Conservation (phyloP, 805 yeast species). For the Candida corydali region DNA sequence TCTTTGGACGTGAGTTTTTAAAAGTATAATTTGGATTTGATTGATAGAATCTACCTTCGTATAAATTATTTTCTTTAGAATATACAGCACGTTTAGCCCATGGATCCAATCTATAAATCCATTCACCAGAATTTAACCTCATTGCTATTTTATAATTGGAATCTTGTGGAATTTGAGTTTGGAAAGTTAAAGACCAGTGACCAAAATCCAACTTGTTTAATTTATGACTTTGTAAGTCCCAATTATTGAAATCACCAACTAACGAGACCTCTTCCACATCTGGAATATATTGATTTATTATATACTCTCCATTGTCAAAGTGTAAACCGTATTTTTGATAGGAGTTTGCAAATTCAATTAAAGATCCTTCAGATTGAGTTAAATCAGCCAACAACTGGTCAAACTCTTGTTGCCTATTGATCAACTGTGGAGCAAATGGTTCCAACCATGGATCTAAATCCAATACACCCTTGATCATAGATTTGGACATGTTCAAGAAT, state of each 20-base stretch:
- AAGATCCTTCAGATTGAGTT: conserved; percentile 50
- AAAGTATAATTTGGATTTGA: conserved; percentile 59
- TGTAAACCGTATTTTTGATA: conserved; percentile 78
- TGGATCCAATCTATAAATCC: conserved; percentile 79
- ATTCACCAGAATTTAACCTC: conserved; percentile 55
- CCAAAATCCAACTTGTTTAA: conserved; percentile 60
- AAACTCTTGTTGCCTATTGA: conserved; percentile 63
- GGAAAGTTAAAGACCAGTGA: conserved; percentile 58
- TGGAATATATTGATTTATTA: conserved; percentile 85
- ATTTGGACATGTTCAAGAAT: conserved; percentile 2
- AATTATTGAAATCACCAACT: conserved; percentile 89
- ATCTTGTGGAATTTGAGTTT: conserved; percentile 78
- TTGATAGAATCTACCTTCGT: conserved; percentile 93
- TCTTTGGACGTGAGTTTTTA: conserved; percentile 60
- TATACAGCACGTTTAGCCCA: conserved; percentile 86
- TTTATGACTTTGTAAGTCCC: conserved; percentile 59
- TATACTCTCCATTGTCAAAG: conserved; percentile 45
- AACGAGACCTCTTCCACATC: conserved; percentile 70
- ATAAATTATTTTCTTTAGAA: conserved; percentile 47
- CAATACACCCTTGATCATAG: conserved; percentile 51
- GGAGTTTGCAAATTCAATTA: conserved; percentile 69
- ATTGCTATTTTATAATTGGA: conserved; percentile 71
- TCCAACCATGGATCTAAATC: conserved; percentile 82
- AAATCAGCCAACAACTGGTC: conserved; percentile 59
- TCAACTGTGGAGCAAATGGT: conserved; percentile 68